Evolutionary conservation across 2,329 filamentous ascomycete species (phyloP).

Genomic region (Xylaria sp.): DNA sequence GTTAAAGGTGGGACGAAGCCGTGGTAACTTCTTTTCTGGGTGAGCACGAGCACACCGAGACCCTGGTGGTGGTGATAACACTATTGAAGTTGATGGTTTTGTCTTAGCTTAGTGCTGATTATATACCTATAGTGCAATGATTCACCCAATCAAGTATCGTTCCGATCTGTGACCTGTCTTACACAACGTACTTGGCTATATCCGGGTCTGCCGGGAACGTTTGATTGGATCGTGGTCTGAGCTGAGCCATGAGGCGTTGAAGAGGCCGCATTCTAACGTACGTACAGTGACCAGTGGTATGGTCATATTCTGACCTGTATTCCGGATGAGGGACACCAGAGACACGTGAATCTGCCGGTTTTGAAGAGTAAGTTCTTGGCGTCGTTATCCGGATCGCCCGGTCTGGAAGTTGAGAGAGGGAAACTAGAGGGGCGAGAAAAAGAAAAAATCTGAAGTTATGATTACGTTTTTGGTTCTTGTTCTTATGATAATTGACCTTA

Average conservation of each 20-base stretch:
- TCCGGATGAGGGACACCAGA: neutral
- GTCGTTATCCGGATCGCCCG: slow-evolving; percentile 1
- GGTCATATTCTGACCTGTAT: neutral
- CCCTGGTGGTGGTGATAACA: neutral
- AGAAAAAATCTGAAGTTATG: neutral
- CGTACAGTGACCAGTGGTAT: neutral
- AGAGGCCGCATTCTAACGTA: slow-evolving; percentile 1
- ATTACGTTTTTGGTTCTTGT: neutral
- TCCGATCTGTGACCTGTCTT: slow-evolving; percentile 8
- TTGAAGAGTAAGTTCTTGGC: neutral
- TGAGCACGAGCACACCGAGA: neutral
- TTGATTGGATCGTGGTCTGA: neutral
- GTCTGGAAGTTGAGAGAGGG: neutral
- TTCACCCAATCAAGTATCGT: neutral
- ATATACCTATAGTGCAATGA: neutral
- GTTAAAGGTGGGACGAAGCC: neutral
- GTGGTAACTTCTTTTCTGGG: neutral
- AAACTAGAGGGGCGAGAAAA: neutral
- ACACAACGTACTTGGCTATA: slow-evolving; percentile 2
- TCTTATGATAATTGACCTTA: neutral
- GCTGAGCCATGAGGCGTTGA: slow-evolving; percentile 9
- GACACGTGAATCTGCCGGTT: neutral
- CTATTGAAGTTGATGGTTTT: neutral
- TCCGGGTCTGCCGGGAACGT: neutral
- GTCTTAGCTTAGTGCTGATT: slow-evolving; percentile 16